Conservation (phyloP, 352 stramenopile species). For the Phytophthora pinifolia region DNA sequence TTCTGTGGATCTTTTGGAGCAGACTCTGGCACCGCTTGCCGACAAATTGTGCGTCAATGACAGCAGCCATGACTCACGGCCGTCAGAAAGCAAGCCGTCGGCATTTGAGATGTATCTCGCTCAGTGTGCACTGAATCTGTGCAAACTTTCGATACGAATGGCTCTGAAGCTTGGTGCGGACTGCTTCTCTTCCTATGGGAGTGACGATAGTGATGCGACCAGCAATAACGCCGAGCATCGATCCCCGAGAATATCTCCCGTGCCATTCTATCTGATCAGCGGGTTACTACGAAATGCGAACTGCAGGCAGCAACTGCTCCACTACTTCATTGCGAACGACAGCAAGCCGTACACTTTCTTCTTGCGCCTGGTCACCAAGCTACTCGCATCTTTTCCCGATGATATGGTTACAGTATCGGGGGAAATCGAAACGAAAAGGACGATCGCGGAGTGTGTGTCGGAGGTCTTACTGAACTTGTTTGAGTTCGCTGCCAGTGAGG, state of each 20-base stretch:
- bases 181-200: constrained; percentile 46
- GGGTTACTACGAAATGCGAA: constrained; percentile 46
- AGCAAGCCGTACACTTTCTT: constrained; percentile 72
- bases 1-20: constrained; percentile 37
- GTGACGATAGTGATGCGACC: constrained; percentile 22
- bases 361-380: constrained; percentile 60
- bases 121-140: constrained; percentile 63
- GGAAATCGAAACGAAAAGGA: constrained; percentile 13
- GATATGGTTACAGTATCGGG: constrained; percentile 32
- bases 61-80: not conserved
- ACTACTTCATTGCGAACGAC: constrained; percentile 61
- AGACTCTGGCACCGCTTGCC: constrained; percentile 28
- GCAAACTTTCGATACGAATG: constrained; percentile 55
- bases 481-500: constrained; percentile 37
- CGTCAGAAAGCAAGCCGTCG: constrained; percentile 21
- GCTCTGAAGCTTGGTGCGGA: constrained; percentile 68
- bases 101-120: constrained; percentile 49
- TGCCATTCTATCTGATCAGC: constrained; percentile 55
- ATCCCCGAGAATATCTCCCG: constrained; percentile 31
- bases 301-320: constrained; percentile 51
- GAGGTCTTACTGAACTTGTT: constrained; percentile 53
- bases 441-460: constrained; percentile 38
- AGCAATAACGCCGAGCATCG: constrained; percentile 24
- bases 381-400: constrained; percentile 53
- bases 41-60: constrained; percentile 18